Percentiles rank a stretch among this genome's conserved stretches.
phyloP scores from a whole-genome alignment of 148 eudicot genomes.

The Diospyros lotus region DNA sequence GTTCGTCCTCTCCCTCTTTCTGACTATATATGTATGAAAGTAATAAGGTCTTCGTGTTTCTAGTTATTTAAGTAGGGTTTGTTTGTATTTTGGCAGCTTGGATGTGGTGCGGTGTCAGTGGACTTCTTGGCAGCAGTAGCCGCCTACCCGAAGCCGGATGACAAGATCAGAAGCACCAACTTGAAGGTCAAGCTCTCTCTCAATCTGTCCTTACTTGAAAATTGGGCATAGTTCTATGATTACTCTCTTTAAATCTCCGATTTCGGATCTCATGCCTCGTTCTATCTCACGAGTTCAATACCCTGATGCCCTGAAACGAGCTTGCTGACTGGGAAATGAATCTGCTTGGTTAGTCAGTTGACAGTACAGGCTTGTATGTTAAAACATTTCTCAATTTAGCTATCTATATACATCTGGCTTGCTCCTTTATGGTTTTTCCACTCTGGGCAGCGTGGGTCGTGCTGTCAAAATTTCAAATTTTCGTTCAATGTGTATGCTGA shows the following conservation, averaged over 20 bases:
- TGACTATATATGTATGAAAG: background rate
- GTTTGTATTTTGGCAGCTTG: constrained; percentile 47
- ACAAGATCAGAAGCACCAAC: constrained; percentile 74
- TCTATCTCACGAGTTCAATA: background rate
- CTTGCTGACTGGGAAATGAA: background rate
- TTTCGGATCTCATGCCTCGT: background rate
- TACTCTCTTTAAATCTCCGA: background rate
- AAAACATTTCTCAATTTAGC: too few relatives aligned
- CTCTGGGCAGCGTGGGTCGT: too few relatives aligned
- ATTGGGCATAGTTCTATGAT: background rate
- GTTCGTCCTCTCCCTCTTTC: constrained; percentile 25
- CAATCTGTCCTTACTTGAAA: background rate
- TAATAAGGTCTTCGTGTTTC: too few relatives aligned
- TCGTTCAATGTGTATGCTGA: too few relatives aligned
- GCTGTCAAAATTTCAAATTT: too few relatives aligned
- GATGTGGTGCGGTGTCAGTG: constrained; percentile 51
- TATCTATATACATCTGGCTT: too few relatives aligned
- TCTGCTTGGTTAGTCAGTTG: background rate
- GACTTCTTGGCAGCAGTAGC: constrained; percentile 77
- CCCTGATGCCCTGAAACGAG: background rate
- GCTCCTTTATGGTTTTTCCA: too few relatives aligned
- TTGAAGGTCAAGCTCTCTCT: background rate
- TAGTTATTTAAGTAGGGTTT: background rate
- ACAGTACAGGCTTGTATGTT: background rate
- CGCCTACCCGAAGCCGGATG: constrained; percentile 83